These are phyloP conservation scores for Boletus vermiculosoides DNA, from an alignment of 768 basidiomycete species.

Conservation along the genomic window DNA sequence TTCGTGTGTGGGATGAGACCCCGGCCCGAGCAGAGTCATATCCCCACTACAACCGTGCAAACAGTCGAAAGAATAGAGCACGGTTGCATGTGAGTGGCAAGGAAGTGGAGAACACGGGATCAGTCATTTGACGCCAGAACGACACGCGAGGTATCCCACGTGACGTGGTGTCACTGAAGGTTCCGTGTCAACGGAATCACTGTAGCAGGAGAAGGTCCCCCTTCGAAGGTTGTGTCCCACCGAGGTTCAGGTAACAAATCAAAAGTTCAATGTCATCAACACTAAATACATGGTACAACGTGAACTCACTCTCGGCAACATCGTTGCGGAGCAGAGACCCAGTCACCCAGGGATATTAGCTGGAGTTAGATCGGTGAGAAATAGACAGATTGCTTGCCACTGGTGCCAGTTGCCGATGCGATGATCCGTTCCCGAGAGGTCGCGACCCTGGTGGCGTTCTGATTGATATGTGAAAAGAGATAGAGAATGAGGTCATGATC, in stretches of 20 bases:
- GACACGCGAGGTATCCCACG: background rate
- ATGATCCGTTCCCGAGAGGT: background rate
- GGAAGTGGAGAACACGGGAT: background rate
- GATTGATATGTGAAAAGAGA: background rate
- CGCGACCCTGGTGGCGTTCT: background rate
- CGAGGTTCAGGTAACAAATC: background rate
- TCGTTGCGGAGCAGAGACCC: no score
- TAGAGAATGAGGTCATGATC: background rate
- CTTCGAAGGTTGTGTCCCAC: background rate
- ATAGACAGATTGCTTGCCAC: background rate
- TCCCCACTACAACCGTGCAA: background rate
- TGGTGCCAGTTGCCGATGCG: background rate
- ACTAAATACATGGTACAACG: background rate
- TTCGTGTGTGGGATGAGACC: constrained; percentile 1
- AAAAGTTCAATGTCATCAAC: background rate
- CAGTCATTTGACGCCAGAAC: background rate
- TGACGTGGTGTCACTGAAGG: background rate
- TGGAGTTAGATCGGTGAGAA: background rate
- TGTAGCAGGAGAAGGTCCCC: background rate
- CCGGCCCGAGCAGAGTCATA: background rate
- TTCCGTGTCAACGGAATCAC: background rate
- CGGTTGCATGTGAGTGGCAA: background rate
- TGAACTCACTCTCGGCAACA: background rate
- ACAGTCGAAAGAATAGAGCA: background rate
- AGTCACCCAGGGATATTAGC: background rate